A percentile compares a stretch with the other conserved stretches of the same genome.
Conservation (phyloP, 495 filamentous ascomycete species). For the Recurvomyces mirabilis region DNA sequence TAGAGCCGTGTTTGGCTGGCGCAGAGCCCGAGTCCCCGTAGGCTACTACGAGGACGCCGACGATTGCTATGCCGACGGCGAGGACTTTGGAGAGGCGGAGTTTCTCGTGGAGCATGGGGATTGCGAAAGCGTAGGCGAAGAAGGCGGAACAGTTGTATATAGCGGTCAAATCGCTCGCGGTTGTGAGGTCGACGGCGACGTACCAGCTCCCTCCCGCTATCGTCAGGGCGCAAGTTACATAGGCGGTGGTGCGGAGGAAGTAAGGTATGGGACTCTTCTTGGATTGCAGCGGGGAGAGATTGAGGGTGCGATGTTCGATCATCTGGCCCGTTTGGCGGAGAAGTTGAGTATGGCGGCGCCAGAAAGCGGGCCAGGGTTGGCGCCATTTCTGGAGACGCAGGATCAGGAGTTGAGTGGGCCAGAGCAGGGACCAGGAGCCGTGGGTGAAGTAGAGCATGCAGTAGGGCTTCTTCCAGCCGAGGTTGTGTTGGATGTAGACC, state of each 20-base stretch:
- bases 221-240: conserved; percentile 78
- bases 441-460: conserved; percentile 96
- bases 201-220: conserved; percentile 94
- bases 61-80: conserved; percentile 72
- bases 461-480: conserved; percentile 92
- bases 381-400: conserved; percentile 60
- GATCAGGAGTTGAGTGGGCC: conserved; percentile 71
- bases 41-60: conserved; percentile 81
- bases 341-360: conserved; percentile 64
- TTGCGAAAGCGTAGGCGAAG: conserved; percentile 92
- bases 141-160: conserved; percentile 99
- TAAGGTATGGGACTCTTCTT: conserved; percentile 56
- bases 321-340: conserved; percentile 75
- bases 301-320: conserved; percentile 59
- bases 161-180: conserved; percentile 81
- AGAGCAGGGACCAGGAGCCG: conserved; percentile 81
- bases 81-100: conserved; percentile 68
- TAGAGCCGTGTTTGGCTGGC: conserved; percentile 38
- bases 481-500: conserved; percentile 77
- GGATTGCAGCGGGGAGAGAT: conserved; percentile 37
- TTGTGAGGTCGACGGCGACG: conserved; percentile 83
- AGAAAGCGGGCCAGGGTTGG: conserved; percentile 75
- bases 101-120: conserved; percentile 77
- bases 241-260: conserved; percentile 62
- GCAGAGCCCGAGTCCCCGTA: conserved; percentile 61